Base-by-base conservation (phyloP, 148 eudicot genomes). In the Rhododendron henanense region DNA sequence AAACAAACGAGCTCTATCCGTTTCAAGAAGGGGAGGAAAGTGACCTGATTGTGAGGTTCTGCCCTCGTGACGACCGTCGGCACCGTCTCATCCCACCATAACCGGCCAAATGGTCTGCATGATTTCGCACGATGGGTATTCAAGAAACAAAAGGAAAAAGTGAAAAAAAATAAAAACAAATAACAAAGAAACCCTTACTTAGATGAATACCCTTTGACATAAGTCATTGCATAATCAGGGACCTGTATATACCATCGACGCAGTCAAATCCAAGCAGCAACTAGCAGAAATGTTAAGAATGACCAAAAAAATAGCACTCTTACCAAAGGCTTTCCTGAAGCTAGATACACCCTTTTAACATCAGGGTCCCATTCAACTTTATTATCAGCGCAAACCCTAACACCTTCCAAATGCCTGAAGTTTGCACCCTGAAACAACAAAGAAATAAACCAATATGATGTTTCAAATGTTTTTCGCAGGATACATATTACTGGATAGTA, bases 11-110 rank as follows among this genome's bases (percentile, higher is more conserved):
- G 61, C 4, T 55, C 61, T 55, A 55, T 18, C 21, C 21, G 6
- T 55, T 55, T 55, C 61, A 55, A 55, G 21, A 55, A 55, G 19
- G 23, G 21, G 6, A 55, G 61, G 21, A 55, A 55, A 5, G 61
- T 55, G 23, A 90, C 93, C 81, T 97, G 99, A 33, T 97, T 97
- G 75, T 97, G 98, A 11, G 99, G 99, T 47, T 97, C 98, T 10
- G 99, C 98, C 51, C 99, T 91, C 0, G 95, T 93, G 44, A 95
- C 94, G 0, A 97, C 99, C 0, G 98, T 97, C 0, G 98, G 94
- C 0, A 97, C 96, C 0, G 94, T 97, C 61, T 93, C 95, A 84
- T 97, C 98, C 94, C 94, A 94, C 99, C 99, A 97, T 79, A 97
- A 31, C 15, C 98, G 91, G 4, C 93, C 95, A 88, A 96, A 96